A percentile compares a stretch with the other conserved stretches of the same genome.
Evolutionary conservation across 768 basidiomycete genomes (phyloP).

Genomic region (Royoungia palumana): DNA sequence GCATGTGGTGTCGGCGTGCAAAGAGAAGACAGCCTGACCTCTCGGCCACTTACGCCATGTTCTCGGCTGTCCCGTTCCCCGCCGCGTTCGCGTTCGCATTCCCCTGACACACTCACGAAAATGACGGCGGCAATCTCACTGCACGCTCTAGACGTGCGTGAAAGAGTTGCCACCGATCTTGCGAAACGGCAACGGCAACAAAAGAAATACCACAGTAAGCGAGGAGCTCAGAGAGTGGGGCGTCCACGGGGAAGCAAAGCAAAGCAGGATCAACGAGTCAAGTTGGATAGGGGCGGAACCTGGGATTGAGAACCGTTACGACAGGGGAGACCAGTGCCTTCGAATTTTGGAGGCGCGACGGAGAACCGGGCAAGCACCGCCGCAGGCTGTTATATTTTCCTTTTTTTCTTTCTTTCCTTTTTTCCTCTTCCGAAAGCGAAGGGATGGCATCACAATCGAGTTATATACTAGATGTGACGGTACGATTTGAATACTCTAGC

Average conservation of each 20-base stretch:
- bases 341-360: conserved; percentile 2
- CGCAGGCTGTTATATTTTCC: too few species aligned
- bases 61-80: conserved; percentile 52
- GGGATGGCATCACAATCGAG: background rate
- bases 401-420: too few species aligned
- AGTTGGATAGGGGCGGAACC: conserved; percentile 53
- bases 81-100: conserved; percentile 47
- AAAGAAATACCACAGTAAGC: conserved; percentile 77
- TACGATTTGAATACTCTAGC: conserved; percentile 6
- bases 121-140: conserved; percentile 41
- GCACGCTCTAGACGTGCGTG: conserved; percentile 43
- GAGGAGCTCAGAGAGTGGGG: conserved; percentile 57
- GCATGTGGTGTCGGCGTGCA: background rate
- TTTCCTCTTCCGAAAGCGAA: too few species aligned
- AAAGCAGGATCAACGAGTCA: conserved; percentile 71
- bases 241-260: conserved; percentile 80
- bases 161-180: conserved; percentile 61
- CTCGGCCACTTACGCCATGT: conserved; percentile 29
- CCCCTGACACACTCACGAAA: conserved; percentile 41
- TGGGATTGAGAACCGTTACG: conserved; percentile 48
- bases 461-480: conserved; percentile 4
- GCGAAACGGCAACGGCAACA: conserved; percentile 61
- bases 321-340: conserved; percentile 2
- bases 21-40: conserved; percentile 13
- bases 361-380: background rate